Percentiles rank a stretch among this genome's conserved stretches.
Evolutionary conservation across 73 alveolate species (phyloP).

Genomic region (Vitrella brassicaformis): DNA sequence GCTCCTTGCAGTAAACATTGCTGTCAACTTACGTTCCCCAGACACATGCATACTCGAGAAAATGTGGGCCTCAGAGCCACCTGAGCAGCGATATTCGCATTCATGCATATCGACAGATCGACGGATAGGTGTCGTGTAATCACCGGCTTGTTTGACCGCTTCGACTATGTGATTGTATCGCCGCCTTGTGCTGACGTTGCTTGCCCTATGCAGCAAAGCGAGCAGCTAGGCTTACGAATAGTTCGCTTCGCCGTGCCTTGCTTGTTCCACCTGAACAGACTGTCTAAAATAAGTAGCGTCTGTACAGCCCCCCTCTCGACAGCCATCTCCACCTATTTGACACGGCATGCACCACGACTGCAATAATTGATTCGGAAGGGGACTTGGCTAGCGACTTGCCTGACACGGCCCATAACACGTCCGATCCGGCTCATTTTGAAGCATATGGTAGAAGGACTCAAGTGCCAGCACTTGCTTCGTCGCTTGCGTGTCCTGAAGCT

Average conservation of each 20-base stretch:
- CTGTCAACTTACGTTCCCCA: constrained; percentile 54
- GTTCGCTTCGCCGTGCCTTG: too few species aligned
- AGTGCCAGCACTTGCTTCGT: constrained; percentile 41
- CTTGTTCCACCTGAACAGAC: constrained; percentile 56
- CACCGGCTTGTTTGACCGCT: constrained; percentile 32
- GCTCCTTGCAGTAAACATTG: too few species aligned
- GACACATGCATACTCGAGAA: constrained; percentile 59
- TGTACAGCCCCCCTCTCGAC: constrained; percentile 55
- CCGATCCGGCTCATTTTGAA: constrained; percentile 58
- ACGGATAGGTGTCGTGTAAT: too few species aligned
- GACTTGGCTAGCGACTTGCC: too few species aligned
- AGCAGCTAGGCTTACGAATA: too few species aligned
- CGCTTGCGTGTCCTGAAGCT: constrained; percentile 45
- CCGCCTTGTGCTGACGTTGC: constrained; percentile 42
- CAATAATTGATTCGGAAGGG: too few species aligned
- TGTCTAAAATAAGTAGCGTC: constrained; percentile 59
- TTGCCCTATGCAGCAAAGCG: too few species aligned
- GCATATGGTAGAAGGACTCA: constrained; percentile 64
- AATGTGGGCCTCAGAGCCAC: constrained; percentile 21
- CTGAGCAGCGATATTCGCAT: too few species aligned
- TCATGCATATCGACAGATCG: too few species aligned
- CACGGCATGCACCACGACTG: too few species aligned
- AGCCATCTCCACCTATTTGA: constrained; percentile 49
- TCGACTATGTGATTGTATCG: constrained; percentile 45
- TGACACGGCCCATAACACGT: constrained; percentile 58